Percentiles rank a stretch among this genome's conserved stretches.
Conservation (phyloP, 148 eudicot genomes). For the Nyssa sinensis region DNA sequence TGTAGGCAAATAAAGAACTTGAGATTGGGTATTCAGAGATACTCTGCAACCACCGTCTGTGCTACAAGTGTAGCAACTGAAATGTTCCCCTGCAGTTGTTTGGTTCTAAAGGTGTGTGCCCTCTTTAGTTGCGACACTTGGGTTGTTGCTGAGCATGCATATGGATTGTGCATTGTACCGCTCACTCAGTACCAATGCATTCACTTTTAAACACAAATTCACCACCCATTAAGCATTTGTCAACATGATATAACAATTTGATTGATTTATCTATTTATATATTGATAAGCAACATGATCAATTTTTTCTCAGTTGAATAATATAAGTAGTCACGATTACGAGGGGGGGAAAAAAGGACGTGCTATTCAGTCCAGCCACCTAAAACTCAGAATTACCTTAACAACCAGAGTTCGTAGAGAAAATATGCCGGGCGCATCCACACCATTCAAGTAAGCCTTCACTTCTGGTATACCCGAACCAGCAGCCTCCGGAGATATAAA, state of each 20-base stretch:
- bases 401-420: slow-evolving; percentile 64
- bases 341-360: slow-evolving; percentile 2
- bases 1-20: too few species aligned
- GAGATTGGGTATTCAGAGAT: too few species aligned
- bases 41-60: too few species aligned
- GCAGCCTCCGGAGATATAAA: slow-evolving; percentile 82
- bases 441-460: slow-evolving; percentile 96
- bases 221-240: too few species aligned
- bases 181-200: not conserved
- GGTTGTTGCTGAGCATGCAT: too few species aligned
- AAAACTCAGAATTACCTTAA: slow-evolving; percentile 59
- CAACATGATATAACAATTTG: not conserved
- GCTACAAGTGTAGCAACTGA: too few species aligned
- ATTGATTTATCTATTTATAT: too few species aligned
- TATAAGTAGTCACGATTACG: not conserved
- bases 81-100: too few species aligned
- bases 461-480: slow-evolving; percentile 96
- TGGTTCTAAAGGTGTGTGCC: too few species aligned
- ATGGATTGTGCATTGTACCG: too few species aligned
- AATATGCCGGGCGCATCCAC: slow-evolving; percentile 87
- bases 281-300: too few species aligned
- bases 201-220: not conserved
- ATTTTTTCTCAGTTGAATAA: not conserved
- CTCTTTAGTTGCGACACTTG: too few species aligned
- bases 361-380: not conserved